Evolutionary conservation across 495 filamentous ascomycete genomes (phyloP), one percentile per base, ranked within the genome.

Genomic region (Penicillium waksmanii): DNA sequence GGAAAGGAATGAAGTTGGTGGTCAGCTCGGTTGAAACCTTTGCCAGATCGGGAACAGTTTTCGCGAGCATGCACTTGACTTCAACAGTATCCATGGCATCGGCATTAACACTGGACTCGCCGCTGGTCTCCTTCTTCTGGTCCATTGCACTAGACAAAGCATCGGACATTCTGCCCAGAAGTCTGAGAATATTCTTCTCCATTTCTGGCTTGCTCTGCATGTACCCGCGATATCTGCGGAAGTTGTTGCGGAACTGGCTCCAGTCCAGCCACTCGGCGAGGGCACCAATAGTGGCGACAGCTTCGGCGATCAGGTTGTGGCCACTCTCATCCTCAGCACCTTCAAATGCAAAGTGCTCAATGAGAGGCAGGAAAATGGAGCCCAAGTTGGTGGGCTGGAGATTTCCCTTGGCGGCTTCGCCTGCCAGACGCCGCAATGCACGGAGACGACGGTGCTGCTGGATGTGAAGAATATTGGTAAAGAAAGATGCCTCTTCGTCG

Each of bases 291-390:
- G 91, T 88, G 18, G 75, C 80, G 15, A 92, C 85, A 12, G 93
- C 85, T 70, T 97, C 92, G 5, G 90, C 90, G 36, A 89, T 86
- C 52, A 98, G 75, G 52, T 93, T 96, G 62, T 96, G 89, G 10
- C 89, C 90, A 61, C 86, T 87, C 58, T 89, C 89, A 49, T 90
- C 87, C 23, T 86, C 90, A 15, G 84, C 84, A 55, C 85, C 81
- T 62, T 92, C 87, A 65, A 98, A 94, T 23, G 96, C 84, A 66
- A 96, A 97, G 69, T 97, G 92, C 67, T 99, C 95, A 17, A 97
- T 82, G 11, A 98, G 81, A 1, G 95, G 96, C 27, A 98, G 81
- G 68, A 98, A 92, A 70, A 97, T 89, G 42, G 93, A 87, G 64
- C 87, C 86, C 61, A 96, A 81, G 64, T 96, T 94, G 43, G 84